phyloP scores from a whole-genome alignment of 257 asterid genomes.

The Dorcoceras hygrometricum region DNA sequence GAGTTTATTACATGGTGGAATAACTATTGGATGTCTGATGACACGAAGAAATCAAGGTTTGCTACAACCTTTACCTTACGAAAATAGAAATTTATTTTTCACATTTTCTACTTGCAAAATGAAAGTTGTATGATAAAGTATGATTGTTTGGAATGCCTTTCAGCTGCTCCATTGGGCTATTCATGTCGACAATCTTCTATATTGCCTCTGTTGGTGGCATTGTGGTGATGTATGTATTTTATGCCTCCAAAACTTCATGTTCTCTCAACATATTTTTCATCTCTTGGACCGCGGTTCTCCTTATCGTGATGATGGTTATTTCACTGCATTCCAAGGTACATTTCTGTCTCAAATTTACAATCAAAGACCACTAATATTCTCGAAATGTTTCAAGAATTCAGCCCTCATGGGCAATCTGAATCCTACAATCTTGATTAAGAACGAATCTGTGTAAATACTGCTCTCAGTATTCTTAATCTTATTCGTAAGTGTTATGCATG shows the following conservation, averaged over 20 bases:
- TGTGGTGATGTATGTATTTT: conserved; percentile 65
- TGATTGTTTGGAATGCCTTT: no score
- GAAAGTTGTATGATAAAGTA: no score
- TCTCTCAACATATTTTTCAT: conserved; percentile 87
- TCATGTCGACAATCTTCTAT: conserved; percentile 81
- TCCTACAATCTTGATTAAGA: not conserved
- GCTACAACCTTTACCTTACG: not conserved
- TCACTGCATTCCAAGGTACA: conserved; percentile 85
- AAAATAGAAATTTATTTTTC: not conserved
- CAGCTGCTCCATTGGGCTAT: conserved; percentile 77
- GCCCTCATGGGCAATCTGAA: not conserved
- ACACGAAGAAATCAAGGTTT: conserved; percentile 54
- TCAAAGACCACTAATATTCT: no score
- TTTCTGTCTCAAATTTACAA: conserved; percentile 6
- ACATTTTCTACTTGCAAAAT: not conserved
- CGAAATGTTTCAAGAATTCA: not conserved
- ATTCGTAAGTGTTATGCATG: conserved; percentile 21
- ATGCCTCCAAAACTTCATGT: conserved; percentile 67
- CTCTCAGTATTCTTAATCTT: conserved; percentile 7
- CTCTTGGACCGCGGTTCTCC: conserved; percentile 83
- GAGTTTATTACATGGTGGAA: conserved; percentile 96
- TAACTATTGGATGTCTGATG: conserved; percentile 86
- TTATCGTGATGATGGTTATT: conserved; percentile 80
- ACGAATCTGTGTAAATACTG: not conserved
- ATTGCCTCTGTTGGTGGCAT: conserved; percentile 68